Conservation (phyloP, 164 flowering plant genomes). For the Pachysandra terminalis region DNA sequence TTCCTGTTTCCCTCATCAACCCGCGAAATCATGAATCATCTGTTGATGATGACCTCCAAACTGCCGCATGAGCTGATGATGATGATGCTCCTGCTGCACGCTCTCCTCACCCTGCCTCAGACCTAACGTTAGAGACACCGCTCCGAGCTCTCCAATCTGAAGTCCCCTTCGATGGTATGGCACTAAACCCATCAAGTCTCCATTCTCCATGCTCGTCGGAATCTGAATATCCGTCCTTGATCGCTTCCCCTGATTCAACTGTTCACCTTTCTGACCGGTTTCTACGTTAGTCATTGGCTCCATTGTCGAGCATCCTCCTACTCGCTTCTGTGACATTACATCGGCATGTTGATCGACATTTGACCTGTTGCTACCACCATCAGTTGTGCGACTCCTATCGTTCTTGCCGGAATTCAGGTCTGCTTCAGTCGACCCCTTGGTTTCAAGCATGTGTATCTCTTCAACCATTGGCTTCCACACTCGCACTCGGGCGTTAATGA, state of each 20-base stretch:
- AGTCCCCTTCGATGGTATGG: constrained; percentile 44
- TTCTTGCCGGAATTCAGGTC: constrained; percentile 17
- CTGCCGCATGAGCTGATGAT: constrained; percentile 35
- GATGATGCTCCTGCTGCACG: constrained; percentile 24
- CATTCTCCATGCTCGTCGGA: constrained; percentile 28
- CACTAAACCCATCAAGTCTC: constrained; percentile 41
- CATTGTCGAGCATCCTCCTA: constrained; percentile 16
- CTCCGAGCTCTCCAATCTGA: constrained; percentile 49
- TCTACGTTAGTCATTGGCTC: constrained; percentile 11
- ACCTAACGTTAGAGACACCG: constrained; percentile 75
- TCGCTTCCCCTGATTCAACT: constrained; percentile 51
- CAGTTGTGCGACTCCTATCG: constrained; percentile 10
- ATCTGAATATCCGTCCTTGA: constrained; percentile 39
- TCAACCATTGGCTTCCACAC: constrained; percentile 98
- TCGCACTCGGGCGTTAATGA: constrained; percentile 91
- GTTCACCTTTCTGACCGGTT: constrained; percentile 15
- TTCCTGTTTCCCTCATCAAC: constrained; percentile 10
- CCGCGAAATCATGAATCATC: constrained; percentile 56
- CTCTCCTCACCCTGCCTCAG: constrained; percentile 58
- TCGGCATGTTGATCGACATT: constrained; percentile 12
- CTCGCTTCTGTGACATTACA: constrained; percentile 15
- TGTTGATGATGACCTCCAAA: constrained; percentile 61
- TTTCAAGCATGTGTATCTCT: constrained; percentile 86
- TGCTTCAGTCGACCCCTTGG: constrained; percentile 35
- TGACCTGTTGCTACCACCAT: constrained; percentile 5